Conservation (phyloP, 306 rosid genomes). For the Sophora flavescens region DNA sequence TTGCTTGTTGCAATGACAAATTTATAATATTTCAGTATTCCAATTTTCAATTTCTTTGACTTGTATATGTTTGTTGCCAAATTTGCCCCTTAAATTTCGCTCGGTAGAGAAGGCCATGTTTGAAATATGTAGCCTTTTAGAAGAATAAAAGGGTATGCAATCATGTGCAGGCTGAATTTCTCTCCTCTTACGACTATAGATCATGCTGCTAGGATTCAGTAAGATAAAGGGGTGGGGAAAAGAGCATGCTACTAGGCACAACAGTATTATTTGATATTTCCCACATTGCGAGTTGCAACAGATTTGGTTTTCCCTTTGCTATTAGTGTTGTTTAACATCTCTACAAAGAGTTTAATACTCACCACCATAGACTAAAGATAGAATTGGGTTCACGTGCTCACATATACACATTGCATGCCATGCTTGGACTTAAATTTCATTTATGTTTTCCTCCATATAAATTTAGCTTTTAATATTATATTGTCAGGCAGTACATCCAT, state of each 20-base stretch:
- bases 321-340: slow-evolving; percentile 58
- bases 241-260: background rate
- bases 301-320: background rate
- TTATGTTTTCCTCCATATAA: slow-evolving; percentile 42
- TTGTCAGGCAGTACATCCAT: slow-evolving; percentile 72
- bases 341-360: slow-evolving; percentile 20
- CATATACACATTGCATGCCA: slow-evolving; percentile 11
- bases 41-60: background rate
- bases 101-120: background rate
- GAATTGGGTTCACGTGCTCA: slow-evolving; percentile 24
- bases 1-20: slow-evolving; percentile 23
- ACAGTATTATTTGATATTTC: slow-evolving; percentile 6
- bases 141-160: slow-evolving; percentile 31
- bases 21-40: slow-evolving; percentile 4
- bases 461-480: slow-evolving; percentile 46
- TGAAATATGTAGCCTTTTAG: slow-evolving; percentile 16
- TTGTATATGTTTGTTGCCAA: background rate
- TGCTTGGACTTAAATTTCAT: slow-evolving; percentile 5
- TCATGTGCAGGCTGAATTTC: slow-evolving; percentile 27
- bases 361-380: slow-evolving; percentile 4
- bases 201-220: slow-evolving; percentile 35
- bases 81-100: background rate
- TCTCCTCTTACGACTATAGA: slow-evolving; percentile 21
- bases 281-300: background rate
- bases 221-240: background rate